Evolutionary conservation across 345 rosid species (phyloP), one percentile per base, ranked within the genome.

Genomic region (Cardiospermum halicacabum): DNA sequence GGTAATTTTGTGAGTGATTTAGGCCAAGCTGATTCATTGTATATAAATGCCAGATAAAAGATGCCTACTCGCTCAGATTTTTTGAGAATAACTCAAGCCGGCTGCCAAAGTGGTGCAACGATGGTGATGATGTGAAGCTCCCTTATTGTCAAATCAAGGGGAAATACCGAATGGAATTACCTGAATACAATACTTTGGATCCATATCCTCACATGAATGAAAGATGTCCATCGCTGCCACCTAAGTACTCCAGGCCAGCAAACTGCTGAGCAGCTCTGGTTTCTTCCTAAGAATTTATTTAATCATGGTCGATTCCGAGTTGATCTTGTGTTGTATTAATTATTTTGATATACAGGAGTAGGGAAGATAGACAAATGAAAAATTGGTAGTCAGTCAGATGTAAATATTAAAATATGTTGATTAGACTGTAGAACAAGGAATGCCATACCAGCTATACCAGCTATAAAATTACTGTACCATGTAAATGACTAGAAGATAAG

Each of bases 191-290:
- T 73, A 71, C 93, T 36, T 50, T 89, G 80, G 96, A 85, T 58
- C 96, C 87, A 18, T 91, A 94, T 71, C 91, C 92, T 3, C 95
- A 84, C 69, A 94, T 94, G 97, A 86, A 89, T 42, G 93, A 91
- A 73, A 78, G 71, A 74, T 94, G 99, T 67, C 96, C 97, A 3
- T 84, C 97, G 10, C 74, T 91, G 65, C 96, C 97, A 51, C 97
- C 99, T 21, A 82, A 85, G 55, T 94, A 94, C 78, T 69, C 25
- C 21, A 82, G 96, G 75, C 74, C 89, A 27, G 67, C 62, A 47
- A 82, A 81, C 64, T 94, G 99, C 78, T 89, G 75, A 88, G 62
- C 55, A 58, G 53, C 61, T 56, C 58, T 13, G 10, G 11, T 61
- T 60, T 28, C 24, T 18, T 12, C 2, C 7, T 12, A 37, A 30